These are phyloP conservation scores for Rhynchospora breviuscula DNA, from an alignment of 176 grass and related monocot species.

Conservation along the genomic window DNA sequence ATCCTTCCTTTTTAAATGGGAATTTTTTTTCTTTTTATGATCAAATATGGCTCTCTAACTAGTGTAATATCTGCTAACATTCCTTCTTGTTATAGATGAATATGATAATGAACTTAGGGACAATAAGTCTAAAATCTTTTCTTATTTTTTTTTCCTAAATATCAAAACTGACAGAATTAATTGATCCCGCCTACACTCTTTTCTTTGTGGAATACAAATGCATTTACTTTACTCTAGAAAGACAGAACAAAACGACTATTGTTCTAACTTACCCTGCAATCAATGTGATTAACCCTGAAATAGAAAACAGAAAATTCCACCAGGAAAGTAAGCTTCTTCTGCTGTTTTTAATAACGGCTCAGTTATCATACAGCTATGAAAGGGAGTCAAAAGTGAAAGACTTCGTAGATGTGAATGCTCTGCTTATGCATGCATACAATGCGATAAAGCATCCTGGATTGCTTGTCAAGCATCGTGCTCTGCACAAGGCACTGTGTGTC, in stretches of 20 bases:
- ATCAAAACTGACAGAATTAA: not conserved
- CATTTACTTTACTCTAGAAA: not conserved
- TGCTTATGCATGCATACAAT: slow-evolving; percentile 75
- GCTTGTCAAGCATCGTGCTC: slow-evolving; percentile 80
- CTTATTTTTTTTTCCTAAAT: not conserved
- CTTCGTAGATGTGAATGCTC: slow-evolving; percentile 61
- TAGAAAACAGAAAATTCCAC: not conserved
- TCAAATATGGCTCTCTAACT: not conserved
- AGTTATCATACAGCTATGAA: slow-evolving; percentile 25
- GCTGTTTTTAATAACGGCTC: not conserved
- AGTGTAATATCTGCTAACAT: not conserved
- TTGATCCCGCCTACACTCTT: not conserved
- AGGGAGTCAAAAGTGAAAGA: slow-evolving; percentile 47
- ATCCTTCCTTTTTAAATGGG: not conserved
- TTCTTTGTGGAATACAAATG: not conserved
- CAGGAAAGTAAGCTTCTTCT: not conserved
- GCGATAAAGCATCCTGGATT: slow-evolving; percentile 52
- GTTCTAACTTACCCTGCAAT: not conserved
- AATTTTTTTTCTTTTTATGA: not conserved
- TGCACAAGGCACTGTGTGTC: slow-evolving; percentile 95
- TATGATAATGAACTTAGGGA: not conserved
- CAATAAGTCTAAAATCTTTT: not conserved
- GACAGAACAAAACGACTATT: not conserved
- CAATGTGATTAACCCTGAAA: not conserved
- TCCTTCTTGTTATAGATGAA: slow-evolving; percentile 2